Base-by-base conservation (phyloP, 2,329 filamentous ascomycete species). In the Fusarium sp. region DNA sequence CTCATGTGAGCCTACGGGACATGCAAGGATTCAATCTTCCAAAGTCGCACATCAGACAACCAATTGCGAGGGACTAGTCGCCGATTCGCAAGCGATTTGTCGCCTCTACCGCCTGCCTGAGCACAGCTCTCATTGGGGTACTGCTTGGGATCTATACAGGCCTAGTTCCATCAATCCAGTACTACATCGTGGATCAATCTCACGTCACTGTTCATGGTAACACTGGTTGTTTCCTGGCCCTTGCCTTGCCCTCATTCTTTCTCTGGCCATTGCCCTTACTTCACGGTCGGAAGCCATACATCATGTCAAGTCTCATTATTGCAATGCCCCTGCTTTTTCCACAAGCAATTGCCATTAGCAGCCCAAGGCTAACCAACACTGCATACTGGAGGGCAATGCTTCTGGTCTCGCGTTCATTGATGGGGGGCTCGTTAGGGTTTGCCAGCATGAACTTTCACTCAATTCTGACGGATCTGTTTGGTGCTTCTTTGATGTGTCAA, bases 121-220 rank as follows among this genome's bases (percentile, higher is more conserved):
- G 92, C 71, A 93, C 92, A 8, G 88, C 90, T 16, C 81, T 93
- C 55, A 84, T 94, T 44, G 92, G 92, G 0, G 81, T 92, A 26
- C 82, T 93, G 23, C 82, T 93, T 59, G 92, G 92, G 2, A 91
- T 94, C 23, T 95, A 94, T 76, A 90, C 91, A 56, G 92, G 92
- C 5, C 86, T 93, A 70, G 91, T 93, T 2, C 91, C 92, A n/a
- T 88, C 89, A 6, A 92, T 94, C 26, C 92, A 94, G 75, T 93
- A 93, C 76, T 90, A 89, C 72, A 87, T 94, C 67, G 89, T 88
- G 24, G 91, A 94, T 71, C 84, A 89, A 63, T 80, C 87, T 43
- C 91, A 93, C 72, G 84, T 87, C 62, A 85, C 89, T 3, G 89
- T 93, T 28, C 83, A 93, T 35, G 92, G 92, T 6, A 94, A 94